Evolutionary conservation across 495 filamentous ascomycete genomes (phyloP).

Genomic region (Daldinia childiae): DNA sequence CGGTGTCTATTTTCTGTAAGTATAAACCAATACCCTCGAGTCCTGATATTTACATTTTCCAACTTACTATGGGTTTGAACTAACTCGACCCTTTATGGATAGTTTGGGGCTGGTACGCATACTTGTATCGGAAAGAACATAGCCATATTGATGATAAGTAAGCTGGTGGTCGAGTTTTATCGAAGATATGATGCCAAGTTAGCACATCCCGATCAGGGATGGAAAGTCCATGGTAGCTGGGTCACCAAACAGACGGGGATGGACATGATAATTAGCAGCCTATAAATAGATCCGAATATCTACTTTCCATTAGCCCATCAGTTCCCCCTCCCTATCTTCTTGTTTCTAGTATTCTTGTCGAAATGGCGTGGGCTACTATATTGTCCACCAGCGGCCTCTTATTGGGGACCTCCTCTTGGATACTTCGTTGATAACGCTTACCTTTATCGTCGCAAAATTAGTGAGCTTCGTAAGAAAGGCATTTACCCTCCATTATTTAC

Average conservation of each 20-base stretch:
- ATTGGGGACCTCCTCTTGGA: too few species aligned
- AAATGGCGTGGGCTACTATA: too few species aligned
- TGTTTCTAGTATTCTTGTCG: too few species aligned
- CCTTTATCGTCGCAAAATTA: too few species aligned
- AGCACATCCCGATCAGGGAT: background rate
- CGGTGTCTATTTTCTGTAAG: conserved; percentile 10
- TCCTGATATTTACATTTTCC: background rate
- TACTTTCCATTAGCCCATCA: too few species aligned
- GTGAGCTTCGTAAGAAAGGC: too few species aligned
- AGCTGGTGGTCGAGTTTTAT: background rate
- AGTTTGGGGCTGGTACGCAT: background rate
- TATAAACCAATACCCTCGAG: background rate
- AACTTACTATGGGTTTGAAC: background rate
- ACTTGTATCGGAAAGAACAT: background rate
- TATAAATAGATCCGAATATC: background rate
- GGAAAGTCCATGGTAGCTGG: background rate
- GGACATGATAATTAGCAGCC: background rate
- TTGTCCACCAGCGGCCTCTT: too few species aligned
- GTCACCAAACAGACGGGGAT: background rate
- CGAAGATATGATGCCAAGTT: background rate
- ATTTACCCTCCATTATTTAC: too few species aligned
- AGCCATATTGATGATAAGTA: background rate
- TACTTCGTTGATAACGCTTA: too few species aligned
- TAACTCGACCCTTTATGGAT: background rate
- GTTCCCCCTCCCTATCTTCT: too few species aligned